phyloP scores from a whole-genome alignment of 257 asterid genomes.

The Leptodermis oblonga region DNA sequence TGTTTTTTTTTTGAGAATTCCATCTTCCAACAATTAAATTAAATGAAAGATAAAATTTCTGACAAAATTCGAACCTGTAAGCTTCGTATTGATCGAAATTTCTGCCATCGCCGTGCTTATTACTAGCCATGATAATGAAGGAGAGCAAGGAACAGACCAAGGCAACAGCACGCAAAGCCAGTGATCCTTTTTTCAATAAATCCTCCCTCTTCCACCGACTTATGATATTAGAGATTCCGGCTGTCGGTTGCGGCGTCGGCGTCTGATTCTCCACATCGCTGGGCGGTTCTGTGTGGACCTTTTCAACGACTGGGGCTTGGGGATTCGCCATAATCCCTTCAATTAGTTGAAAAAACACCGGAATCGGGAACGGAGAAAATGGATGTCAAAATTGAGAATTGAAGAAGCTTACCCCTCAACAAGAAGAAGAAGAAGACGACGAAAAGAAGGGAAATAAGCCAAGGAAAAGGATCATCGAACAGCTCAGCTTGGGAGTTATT shows the following conservation, averaged over 20 bases:
- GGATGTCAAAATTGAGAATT: neutral
- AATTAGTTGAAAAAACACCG: too few relatives aligned
- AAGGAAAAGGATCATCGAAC: constrained; percentile 1
- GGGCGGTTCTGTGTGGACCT: constrained; percentile 15
- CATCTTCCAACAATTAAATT: too few relatives aligned
- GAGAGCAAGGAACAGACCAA: constrained; percentile 65
- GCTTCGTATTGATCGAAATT: constrained; percentile 62
- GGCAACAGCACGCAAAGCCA: constrained; percentile 39
- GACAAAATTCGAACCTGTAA: constrained; percentile 32
- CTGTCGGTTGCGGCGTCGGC: constrained; percentile 16
- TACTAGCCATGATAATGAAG: constrained; percentile 64
- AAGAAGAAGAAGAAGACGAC: neutral
- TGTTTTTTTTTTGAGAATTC: too few relatives aligned
- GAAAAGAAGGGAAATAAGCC: neutral
- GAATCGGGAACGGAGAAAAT: too few relatives aligned
- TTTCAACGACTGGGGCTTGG: constrained; percentile 16
- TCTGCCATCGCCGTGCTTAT: constrained; percentile 65
- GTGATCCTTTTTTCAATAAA: constrained; percentile 33
- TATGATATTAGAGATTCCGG: constrained; percentile 25
- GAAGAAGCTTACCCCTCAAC: neutral
- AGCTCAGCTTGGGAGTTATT: constrained; percentile 2
- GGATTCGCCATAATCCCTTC: constrained; percentile 37
- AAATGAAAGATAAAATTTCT: neutral
- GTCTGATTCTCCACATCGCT: constrained; percentile 39
- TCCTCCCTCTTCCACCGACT: constrained; percentile 62